A percentile compares a stretch with the other conserved stretches of the same genome.
These are phyloP conservation scores for Colletotrichum sublineola DNA, from an alignment of 2,329 filamentous ascomycete species.

Conservation along the genomic window DNA sequence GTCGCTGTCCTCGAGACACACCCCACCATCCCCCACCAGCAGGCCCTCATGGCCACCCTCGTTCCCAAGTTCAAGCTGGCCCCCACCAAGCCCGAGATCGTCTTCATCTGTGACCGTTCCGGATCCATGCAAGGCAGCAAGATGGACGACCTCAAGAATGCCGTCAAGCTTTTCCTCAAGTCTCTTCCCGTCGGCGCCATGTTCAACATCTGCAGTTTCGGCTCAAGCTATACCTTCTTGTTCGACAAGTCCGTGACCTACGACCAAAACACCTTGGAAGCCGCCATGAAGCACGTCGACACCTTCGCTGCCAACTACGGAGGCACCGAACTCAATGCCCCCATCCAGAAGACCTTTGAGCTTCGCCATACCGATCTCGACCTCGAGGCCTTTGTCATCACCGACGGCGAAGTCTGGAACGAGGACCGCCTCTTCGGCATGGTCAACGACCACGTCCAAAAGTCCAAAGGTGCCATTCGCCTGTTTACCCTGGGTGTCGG, in stretches of 20 bases:
- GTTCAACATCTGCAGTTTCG: constrained; percentile 81
- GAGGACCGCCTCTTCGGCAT: constrained; percentile 59
- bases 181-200: constrained; percentile 73
- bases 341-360: constrained; percentile 60
- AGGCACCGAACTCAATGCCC: constrained; percentile 65
- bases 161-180: constrained; percentile 74
- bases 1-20: constrained; percentile 76
- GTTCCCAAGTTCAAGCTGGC: constrained; percentile 78
- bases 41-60: constrained; percentile 78
- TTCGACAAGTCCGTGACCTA: constrained; percentile 63
- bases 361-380: constrained; percentile 60
- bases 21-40: constrained; percentile 69
- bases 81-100: constrained; percentile 68
- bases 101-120: constrained; percentile 80
- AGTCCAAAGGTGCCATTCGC: constrained; percentile 59
- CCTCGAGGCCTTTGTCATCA: constrained; percentile 68
- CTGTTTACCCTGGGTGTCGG: constrained; percentile 71
- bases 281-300: constrained; percentile 58
- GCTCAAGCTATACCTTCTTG: constrained; percentile 60
- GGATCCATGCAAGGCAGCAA: constrained; percentile 70
- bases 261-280: constrained; percentile 56
- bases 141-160: constrained; percentile 66
- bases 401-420: constrained; percentile 68
- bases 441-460: constrained; percentile 56
- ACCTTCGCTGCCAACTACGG: constrained; percentile 62